Conservation (phyloP, 345 rosid genomes). For the Passiflora organensis region DNA sequence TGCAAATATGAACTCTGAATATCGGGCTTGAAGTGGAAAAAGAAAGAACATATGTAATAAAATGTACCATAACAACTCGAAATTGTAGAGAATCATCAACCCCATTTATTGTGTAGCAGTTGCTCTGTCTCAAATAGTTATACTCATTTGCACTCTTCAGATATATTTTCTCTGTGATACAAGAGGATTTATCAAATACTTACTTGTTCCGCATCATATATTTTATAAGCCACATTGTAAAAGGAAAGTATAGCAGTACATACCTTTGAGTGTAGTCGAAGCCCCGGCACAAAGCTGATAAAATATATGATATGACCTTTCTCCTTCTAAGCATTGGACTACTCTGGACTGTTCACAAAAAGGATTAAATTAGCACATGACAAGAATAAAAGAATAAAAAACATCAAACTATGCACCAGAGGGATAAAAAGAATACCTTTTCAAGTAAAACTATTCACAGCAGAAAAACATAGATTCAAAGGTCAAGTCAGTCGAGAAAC, state of each 20-base stretch:
- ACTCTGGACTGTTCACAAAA: conserved; percentile 86
- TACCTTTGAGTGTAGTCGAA: conserved; percentile 68
- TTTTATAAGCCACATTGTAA: conserved; percentile 4
- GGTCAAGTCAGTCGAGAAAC: conserved; percentile 28
- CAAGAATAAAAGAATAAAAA: conserved; percentile 7
- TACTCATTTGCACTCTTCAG: conserved; percentile 71
- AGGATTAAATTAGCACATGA: conserved; percentile 17
- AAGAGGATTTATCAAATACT: conserved; percentile 7
- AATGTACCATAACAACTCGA: conserved; percentile 54
- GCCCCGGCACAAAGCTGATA: conserved; percentile 99
- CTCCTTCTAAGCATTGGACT: conserved; percentile 93
- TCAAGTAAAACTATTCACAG: conserved; percentile 82
- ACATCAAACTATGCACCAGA: conserved; percentile 8
- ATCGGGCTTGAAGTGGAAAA: conserved; percentile 7
- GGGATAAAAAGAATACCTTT: conserved; percentile 51
- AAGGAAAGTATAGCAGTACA: background rate
- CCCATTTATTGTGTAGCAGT: conserved; percentile 66
- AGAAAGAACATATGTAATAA: conserved; percentile 14
- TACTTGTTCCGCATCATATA: too few species aligned
- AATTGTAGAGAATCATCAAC: conserved; percentile 83
- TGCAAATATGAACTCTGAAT: conserved; percentile 2
- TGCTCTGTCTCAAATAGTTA: conserved; percentile 83
- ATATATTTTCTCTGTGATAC: conserved; percentile 66
- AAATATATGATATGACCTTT: conserved; percentile 97
- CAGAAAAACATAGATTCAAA: conserved; percentile 24